phyloP scores from a whole-genome alignment of 192 early-diverging fungal species.

The Backusella luteola region DNA sequence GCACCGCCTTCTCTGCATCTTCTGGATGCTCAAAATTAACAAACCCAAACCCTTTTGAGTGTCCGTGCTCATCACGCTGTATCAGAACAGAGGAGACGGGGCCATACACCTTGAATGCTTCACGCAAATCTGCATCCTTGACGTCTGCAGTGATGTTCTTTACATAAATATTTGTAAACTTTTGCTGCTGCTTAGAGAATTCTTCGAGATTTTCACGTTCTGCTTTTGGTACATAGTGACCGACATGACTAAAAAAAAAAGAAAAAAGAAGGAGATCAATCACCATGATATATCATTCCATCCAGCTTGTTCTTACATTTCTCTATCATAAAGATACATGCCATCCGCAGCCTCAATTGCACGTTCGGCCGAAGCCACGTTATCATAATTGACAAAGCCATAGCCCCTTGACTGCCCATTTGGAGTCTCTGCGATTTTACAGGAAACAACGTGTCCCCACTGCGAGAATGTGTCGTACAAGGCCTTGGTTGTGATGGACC shows the following conservation, averaged over 20 bases:
- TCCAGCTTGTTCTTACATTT: slow-evolving; percentile 50
- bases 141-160: slow-evolving; percentile 80
- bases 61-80: slow-evolving; percentile 67
- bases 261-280: too few species aligned
- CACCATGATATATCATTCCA: not conserved
- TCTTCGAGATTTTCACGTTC: slow-evolving; percentile 75
- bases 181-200: slow-evolving; percentile 40
- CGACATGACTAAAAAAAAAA: slow-evolving; percentile 50
- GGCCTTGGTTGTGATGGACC: slow-evolving; percentile 85
- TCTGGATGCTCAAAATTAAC: slow-evolving; percentile 84
- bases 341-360: slow-evolving; percentile 89
- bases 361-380: slow-evolving; percentile 69
- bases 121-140: slow-evolving; percentile 62
- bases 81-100: slow-evolving; percentile 70
- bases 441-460: slow-evolving; percentile 82
- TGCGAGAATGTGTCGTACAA: slow-evolving; percentile 90
- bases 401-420: slow-evolving; percentile 70
- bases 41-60: slow-evolving; percentile 84
- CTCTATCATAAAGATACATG: slow-evolving; percentile 85
- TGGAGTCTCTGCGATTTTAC: slow-evolving; percentile 78
- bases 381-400: slow-evolving; percentile 92
- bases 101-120: slow-evolving; percentile 70
- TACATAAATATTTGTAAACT: slow-evolving; percentile 90
- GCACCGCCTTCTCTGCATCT: slow-evolving; percentile 71
- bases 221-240: slow-evolving; percentile 73